These are phyloP conservation scores for Tricladium varicosporioides DNA, from an alignment of 2,329 filamentous ascomycete species.

Conservation along the genomic window DNA sequence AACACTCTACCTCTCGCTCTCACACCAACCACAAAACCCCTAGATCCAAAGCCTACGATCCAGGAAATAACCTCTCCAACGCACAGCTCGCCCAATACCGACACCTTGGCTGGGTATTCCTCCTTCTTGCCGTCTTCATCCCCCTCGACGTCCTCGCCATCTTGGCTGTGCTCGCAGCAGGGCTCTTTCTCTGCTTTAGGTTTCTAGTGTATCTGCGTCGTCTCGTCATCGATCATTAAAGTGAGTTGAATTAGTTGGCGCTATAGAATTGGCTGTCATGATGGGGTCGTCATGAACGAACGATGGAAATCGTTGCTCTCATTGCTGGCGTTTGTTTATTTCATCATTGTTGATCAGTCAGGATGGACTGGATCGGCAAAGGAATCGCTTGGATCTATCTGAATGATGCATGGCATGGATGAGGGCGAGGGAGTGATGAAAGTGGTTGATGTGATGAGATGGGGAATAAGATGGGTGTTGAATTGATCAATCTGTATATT, in stretches of 20 bases:
- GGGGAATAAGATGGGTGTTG: too few relatives aligned
- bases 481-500: too few relatives aligned
- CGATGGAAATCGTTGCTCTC: too few relatives aligned
- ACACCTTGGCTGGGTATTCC: conserved; percentile 30
- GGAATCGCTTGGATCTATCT: too few relatives aligned
- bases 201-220: conserved; percentile 23
- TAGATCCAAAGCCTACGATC: conserved; percentile 7
- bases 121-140: conserved; percentile 31
- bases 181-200: conserved; percentile 29
- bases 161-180: conserved; percentile 22
- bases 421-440: too few relatives aligned
- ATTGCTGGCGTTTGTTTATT: too few relatives aligned
- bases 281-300: too few relatives aligned
- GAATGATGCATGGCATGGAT: too few relatives aligned
- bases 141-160: conserved; percentile 32
- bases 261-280: not conserved
- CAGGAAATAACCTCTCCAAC: conserved; percentile 16
- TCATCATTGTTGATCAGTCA: too few relatives aligned
- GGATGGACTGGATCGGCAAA: too few relatives aligned
- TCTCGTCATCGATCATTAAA: not conserved
- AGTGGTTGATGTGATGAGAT: too few relatives aligned
- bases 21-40: conserved; percentile 5
- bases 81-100: conserved; percentile 23
- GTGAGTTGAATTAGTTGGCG: not conserved
- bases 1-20: conserved; percentile 13